Evolutionary conservation across 73 alveolate species (phyloP).

Genomic region (Tetrahymena malaccensis): DNA sequence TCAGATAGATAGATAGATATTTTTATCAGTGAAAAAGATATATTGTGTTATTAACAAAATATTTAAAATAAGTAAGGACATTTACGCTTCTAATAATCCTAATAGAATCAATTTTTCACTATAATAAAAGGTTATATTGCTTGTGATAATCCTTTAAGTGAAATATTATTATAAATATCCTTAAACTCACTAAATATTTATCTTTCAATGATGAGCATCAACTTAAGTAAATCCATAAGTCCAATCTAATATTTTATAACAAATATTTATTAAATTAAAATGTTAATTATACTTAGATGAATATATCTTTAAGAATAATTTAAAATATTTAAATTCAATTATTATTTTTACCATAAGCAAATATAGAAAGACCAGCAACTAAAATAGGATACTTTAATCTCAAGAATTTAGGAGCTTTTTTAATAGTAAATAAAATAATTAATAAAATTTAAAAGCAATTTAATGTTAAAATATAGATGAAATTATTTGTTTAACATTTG

Average conservation of each 20-base stretch:
- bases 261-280: neutral
- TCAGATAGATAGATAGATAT: neutral
- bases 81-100: neutral
- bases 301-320: neutral
- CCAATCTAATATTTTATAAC: slow-evolving; percentile 8
- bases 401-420: slow-evolving; percentile 28
- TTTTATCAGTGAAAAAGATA: neutral
- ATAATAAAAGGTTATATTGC: too few relatives aligned
- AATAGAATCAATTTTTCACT: neutral
- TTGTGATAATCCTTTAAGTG: neutral
- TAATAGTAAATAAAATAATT: neutral
- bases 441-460: neutral
- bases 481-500: too few relatives aligned
- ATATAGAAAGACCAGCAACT: neutral
- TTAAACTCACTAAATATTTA: neutral
- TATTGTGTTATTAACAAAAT: neutral
- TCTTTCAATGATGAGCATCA: slow-evolving; percentile 40
- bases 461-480: neutral
- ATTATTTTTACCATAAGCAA: slow-evolving; percentile 6
- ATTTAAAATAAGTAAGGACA: neutral
- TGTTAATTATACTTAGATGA: neutral
- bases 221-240: slow-evolving; percentile 29
- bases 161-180: neutral
- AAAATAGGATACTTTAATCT: slow-evolving; percentile 11
- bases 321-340: neutral